These are phyloP conservation scores for Yarrowia keelungensis DNA, from an alignment of 805 yeast genomes.

Conservation along the genomic window DNA sequence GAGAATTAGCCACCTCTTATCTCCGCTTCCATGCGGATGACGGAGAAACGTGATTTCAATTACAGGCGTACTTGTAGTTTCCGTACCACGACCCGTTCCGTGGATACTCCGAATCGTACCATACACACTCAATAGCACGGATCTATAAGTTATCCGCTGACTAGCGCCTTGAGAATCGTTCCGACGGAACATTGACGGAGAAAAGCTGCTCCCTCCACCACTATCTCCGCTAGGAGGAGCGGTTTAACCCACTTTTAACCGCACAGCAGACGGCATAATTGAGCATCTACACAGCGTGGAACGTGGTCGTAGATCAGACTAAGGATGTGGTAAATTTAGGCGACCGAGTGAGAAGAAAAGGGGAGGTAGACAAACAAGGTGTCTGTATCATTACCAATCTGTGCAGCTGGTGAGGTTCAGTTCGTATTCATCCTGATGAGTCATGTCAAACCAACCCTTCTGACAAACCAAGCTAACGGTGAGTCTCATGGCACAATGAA, in stretches of 20 bases:
- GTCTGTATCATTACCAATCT: too few species aligned
- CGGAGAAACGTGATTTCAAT: too few species aligned
- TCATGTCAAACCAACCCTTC: not conserved
- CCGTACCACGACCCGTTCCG: too few species aligned
- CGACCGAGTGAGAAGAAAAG: too few species aligned
- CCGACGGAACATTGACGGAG: not conserved
- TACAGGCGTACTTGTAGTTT: too few species aligned
- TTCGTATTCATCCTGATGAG: too few species aligned
- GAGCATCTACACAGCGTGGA: not conserved
- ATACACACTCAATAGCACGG: too few species aligned
- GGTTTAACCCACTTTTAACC: conserved; percentile 1
- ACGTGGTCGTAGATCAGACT: too few species aligned
- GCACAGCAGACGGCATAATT: conserved; percentile 5
- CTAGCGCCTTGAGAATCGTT: not conserved
- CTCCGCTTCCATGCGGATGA: conserved; percentile 6
- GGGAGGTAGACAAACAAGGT: too few species aligned
- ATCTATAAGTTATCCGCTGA: not conserved
- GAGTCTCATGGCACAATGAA: too few species aligned
- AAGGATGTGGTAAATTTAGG: not conserved
- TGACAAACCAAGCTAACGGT: not conserved
- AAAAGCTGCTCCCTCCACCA: conserved; percentile 1
- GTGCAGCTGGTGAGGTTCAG: too few species aligned
- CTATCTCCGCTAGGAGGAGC: conserved; percentile 9
- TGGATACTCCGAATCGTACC: too few species aligned
- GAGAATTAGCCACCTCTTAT: not conserved